Base-by-base conservation (phyloP, 2,329 filamentous ascomycete genomes). In the Aaosphaeria pasadenensis region DNA sequence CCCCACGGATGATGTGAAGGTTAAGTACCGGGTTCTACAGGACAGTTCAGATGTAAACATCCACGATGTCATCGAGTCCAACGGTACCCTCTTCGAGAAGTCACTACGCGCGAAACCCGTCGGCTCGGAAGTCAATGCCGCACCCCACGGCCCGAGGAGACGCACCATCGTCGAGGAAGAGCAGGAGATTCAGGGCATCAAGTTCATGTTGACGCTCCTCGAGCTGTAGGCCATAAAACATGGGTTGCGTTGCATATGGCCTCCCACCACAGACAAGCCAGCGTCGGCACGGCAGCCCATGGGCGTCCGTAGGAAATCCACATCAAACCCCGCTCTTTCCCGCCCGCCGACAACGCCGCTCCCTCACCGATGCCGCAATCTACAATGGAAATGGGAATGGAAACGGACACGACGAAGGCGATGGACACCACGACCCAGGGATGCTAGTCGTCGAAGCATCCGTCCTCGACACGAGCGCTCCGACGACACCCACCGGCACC, bases 1-100 rank as follows among this genome's bases (percentile, higher is more conserved):
- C 54, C 85, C 90, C 1, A 97, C 92, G 0, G 94, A 99, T 64
- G 94, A 97, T 64, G 86, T 99, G 53, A 89, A 87, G 74, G 96
- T 99, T 88, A 88, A 95, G 70, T 97, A 96, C 74, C 80, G 79
- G 49, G 83, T 97, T 5, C 73, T 95, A 42, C 79, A 83, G 5
- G 91, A 96, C 64, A 88, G 89, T 0, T 88, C 92, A 2, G 80
- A 83, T 40, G 79, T 91, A 50, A 89, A 89, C 5, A 71, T 96
- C 28, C 82, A 79, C 48, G 77, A 80, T 47, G 85, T 85, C 3
- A 90, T 95, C 63, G 77, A 82, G 55, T 80, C 80, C 35, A 88
- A 95, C 63, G 73, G 80, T 24, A 70, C 77, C 40, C 74, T 80
- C 33, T 89, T 95, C 63, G 85, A 88, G 69, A 94, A 90, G 75